Evolutionary conservation across 495 filamentous ascomycete genomes (phyloP), one percentile per base, ranked within the genome.

Genomic region (Aspergillus steynii): DNA sequence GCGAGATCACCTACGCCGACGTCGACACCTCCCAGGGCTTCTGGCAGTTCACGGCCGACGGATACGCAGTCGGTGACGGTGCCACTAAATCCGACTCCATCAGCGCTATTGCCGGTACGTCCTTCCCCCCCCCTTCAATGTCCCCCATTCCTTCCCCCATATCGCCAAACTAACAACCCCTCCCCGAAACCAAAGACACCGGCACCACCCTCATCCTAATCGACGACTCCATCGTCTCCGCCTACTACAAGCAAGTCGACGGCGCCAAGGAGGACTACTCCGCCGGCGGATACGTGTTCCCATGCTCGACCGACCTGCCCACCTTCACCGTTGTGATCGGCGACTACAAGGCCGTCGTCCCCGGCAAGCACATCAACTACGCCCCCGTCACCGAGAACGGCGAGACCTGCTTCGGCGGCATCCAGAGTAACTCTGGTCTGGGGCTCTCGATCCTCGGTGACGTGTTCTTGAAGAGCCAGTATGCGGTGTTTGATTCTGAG

Each of bases 381-480:
- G 68, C 77, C 4, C 75, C 77, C 27, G 46, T 78, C 65, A 73
- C 70, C 25, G 67, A 73, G 15, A 72, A 70, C 53, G 74, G 80
- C 55, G 80, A 72, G 49, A 80, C 67, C 56, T 91, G 88, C 75
- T 86, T 79, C 66, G 88, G 88, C 55, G 84, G 84, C 25, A 80
- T 91, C 60, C 88, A 90, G 75, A 71, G 71, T 56, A 84, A 87
- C 73, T 72, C 75, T 14, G 85, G 85, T 54, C 78, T 90, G 29
- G 83, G 80, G 27, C 84, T 90, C 68, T 81, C 81, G 59, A 91
- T 95, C 71, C 86, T 88, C 56, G 90, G 90, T 47, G 90, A 93
- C 61, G 81, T 92, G 51, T 90, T 90, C 67, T 82, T 95, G 61
- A 93, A 93, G 81, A 83, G 83, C 61, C 86, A 90, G 64, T 92